Evolutionary conservation across 257 asterid genomes (phyloP).

Genomic region (Fraxinus excelsior): DNA sequence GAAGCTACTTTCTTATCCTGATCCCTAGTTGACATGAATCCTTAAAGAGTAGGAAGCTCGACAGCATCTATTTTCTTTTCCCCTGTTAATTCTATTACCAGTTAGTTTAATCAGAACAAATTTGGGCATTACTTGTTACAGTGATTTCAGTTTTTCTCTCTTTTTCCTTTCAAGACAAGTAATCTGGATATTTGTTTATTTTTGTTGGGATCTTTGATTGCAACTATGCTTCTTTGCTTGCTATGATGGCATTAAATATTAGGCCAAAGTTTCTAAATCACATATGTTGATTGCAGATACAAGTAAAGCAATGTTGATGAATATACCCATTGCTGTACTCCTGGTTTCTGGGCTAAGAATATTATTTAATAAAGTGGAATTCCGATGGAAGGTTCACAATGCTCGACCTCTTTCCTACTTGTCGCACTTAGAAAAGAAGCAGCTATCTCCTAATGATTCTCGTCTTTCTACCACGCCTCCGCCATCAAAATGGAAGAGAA

Average conservation of each 20-base stretch:
- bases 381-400: conserved; percentile 71
- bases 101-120: neutral
- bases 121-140: neutral
- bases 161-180: neutral
- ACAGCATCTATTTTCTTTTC: neutral
- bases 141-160: neutral
- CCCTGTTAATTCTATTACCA: neutral
- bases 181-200: neutral
- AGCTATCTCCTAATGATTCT: conserved; percentile 79
- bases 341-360: conserved; percentile 75
- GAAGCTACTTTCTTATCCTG: neutral
- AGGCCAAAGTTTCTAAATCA: conserved; percentile 5
- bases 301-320: conserved; percentile 95
- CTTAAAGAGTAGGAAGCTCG: neutral
- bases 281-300: conserved; percentile 65
- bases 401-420: conserved; percentile 58
- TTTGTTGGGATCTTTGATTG: conserved; percentile 6
- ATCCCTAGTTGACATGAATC: neutral
- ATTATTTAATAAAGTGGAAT: conserved; percentile 75
- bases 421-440: conserved; percentile 87
- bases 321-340: conserved; percentile 80
- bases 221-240: conserved; percentile 17
- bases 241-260: conserved; percentile 18
- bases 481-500: conserved; percentile 87
- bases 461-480: conserved; percentile 68